Base-by-base conservation (phyloP, 2,329 filamentous ascomycete species). In the Colletotrichum theobromicola region DNA sequence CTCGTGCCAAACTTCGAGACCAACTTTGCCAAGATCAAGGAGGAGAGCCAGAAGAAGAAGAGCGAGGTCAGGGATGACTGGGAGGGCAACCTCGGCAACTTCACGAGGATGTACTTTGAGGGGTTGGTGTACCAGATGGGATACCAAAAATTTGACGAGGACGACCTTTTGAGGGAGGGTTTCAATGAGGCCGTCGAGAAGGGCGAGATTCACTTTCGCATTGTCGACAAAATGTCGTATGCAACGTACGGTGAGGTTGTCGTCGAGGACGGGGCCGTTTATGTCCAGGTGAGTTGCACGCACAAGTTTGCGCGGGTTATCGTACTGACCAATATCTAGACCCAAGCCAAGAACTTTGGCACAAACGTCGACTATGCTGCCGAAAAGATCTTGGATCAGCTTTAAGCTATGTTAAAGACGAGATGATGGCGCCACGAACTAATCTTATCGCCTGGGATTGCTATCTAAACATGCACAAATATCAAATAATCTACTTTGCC, bases 91-190 rank as follows among this genome's bases (percentile, higher is more conserved):
- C 76, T 91, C 13, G 88, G 88, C 28, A 73, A 63, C 24, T 84
- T 84, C 57, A 81, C 84, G 8, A 57, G 79, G 5, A 69, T 77
- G 26, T 91, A 90, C 80, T 88, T 87, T 68, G 82, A 87, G 65
- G 85, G 80, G 1, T 79, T 90, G n/a, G 80, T 79, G 34, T 82
- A 79, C 60, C 81, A 84, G 67, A 84, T 90, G 63, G 79, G 84
- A 74, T 81, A 81, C 62, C 79, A 86, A 67, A 88, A 88, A 76
- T 88, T 89, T 72, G 84, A 80, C 32, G 80, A 84, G 67, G 88
- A 90, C 74, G 88, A 89, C 1, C 81, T 89, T 79, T 79, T 89
- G 32, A 84, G 83, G 70, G 88, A 89, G 78, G 88, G 84, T 5
- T 84, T 90, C 76, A 79, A 86, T 21, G 88, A 90, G 75, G 85